phyloP scores from a whole-genome alignment of 139 green algal species.

The Limnomonas spitsbergensis region DNA sequence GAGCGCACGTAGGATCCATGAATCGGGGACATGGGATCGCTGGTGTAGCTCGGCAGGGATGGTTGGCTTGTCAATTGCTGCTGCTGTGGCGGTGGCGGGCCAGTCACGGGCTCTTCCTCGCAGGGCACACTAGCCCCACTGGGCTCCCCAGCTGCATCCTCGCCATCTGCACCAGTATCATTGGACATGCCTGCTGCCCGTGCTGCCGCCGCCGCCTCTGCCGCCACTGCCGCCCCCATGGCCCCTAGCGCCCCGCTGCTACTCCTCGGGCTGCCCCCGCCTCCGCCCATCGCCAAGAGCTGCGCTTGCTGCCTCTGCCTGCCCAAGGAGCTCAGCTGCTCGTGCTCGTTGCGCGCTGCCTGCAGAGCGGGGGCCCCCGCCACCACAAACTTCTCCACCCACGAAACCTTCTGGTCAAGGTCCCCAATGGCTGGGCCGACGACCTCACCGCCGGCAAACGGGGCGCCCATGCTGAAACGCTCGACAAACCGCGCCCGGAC shows the following conservation, averaged over 20 bases:
- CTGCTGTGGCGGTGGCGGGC: too few relatives aligned
- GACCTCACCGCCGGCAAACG: constrained; percentile 48
- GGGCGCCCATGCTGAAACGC: constrained; percentile 87
- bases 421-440: constrained; percentile 69
- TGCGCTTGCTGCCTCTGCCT: background rate
- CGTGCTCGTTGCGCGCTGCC: background rate
- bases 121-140: too few relatives aligned
- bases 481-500: constrained; percentile 84
- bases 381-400: constrained; percentile 86
- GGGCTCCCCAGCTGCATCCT: too few relatives aligned
- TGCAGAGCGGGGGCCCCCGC: constrained; percentile 33
- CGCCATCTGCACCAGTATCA: too few relatives aligned
- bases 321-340: background rate
- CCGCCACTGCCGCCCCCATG: too few relatives aligned
- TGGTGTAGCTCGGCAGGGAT: too few relatives aligned
- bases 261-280: background rate
- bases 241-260: background rate
- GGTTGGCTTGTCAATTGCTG: too few relatives aligned
- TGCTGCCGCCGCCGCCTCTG: too few relatives aligned
- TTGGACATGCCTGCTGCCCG: too few relatives aligned
- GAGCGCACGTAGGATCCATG: background rate
- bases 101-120: too few relatives aligned
- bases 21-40: background rate
- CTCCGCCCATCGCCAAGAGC: background rate
- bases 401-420: constrained; percentile 67